Conservation (phyloP, 2,329 filamentous ascomycete genomes). For the Ceratocystis variospora region DNA sequence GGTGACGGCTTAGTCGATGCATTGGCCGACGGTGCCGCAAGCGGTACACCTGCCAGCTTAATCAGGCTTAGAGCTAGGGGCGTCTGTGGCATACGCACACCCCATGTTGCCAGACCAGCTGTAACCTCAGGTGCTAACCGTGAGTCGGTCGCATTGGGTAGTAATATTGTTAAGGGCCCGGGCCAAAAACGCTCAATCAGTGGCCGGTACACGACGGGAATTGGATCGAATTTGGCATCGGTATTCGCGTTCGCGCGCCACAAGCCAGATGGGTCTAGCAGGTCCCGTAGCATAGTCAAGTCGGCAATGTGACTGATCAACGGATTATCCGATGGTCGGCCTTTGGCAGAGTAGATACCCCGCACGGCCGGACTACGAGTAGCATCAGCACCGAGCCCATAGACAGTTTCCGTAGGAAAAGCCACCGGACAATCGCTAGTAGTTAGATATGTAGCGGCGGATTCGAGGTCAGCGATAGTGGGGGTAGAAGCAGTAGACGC, state of each 20-base stretch:
- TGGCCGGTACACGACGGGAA: conserved; percentile 64
- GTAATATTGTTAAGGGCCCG: conserved; percentile 78
- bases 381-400: conserved; percentile 91
- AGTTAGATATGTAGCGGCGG: conserved; percentile 53
- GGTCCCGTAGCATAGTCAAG: conserved; percentile 54
- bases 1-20: conserved; percentile 87
- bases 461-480: conserved; percentile 35
- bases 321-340: conserved; percentile 83
- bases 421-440: conserved; percentile 64
- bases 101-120: conserved; percentile 70
- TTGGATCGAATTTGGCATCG: conserved; percentile 26
- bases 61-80: conserved; percentile 81
- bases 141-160: conserved; percentile 58
- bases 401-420: conserved; percentile 96
- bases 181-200: conserved; percentile 84
- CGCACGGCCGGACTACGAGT: conserved; percentile 69
- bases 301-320: conserved; percentile 87
- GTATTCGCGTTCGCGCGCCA: conserved; percentile 19
- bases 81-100: conserved; percentile 70
- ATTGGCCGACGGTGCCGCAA: conserved; percentile 89
- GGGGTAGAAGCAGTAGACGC: conserved; percentile 12
- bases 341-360: conserved; percentile 88
- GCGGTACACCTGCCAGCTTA: conserved; percentile 57
- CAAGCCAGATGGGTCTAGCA: conserved; percentile 35
- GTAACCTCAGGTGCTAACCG: conserved; percentile 82